These are phyloP conservation scores for Ilyonectria destructans DNA, from an alignment of 2,329 filamentous ascomycete species.

Conservation along the genomic window DNA sequence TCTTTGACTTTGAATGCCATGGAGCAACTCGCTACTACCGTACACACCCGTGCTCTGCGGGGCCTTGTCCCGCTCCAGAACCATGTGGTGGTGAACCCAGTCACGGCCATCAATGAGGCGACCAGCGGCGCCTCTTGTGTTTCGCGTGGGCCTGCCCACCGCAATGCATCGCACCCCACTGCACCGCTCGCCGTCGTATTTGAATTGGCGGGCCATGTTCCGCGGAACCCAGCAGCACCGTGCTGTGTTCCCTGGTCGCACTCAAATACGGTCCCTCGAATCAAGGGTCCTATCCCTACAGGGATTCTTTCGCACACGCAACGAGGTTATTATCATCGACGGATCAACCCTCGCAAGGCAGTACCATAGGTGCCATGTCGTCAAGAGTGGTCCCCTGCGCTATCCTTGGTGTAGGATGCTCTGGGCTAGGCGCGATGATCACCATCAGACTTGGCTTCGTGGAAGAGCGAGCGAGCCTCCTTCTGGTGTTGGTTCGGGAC, in stretches of 20 bases:
- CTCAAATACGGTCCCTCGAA: conserved; percentile 4
- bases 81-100: conserved; percentile 19
- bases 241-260: background rate
- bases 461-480: background rate
- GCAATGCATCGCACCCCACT: background rate
- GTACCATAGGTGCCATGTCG: background rate
- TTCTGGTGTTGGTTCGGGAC: conserved; percentile 17
- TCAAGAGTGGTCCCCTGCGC: conserved; percentile 1
- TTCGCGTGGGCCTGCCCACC: conserved; percentile 4
- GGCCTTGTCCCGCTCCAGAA: conserved; percentile 6
- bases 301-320: conserved; percentile 3
- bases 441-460: background rate
- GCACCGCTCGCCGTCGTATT: conserved; percentile 3
- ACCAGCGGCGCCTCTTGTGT: background rate
- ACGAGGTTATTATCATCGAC: conserved; percentile 27
- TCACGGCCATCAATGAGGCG: background rate
- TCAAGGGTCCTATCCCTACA: conserved; percentile 15
- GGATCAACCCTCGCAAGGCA: conserved; percentile 16
- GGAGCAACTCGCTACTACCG: conserved; percentile 7
- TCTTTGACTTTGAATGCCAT: conserved; percentile 4
- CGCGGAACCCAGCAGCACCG: background rate
- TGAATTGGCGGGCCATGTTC: conserved; percentile 6
- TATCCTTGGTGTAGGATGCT: background rate
- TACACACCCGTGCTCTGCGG: conserved; percentile 1
- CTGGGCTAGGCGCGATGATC: background rate